Evolutionary conservation across 1,284 basidiomycete genomes (phyloP), one percentile per base, ranked within the genome.

Genomic region (Cryptococcus sp.): DNA sequence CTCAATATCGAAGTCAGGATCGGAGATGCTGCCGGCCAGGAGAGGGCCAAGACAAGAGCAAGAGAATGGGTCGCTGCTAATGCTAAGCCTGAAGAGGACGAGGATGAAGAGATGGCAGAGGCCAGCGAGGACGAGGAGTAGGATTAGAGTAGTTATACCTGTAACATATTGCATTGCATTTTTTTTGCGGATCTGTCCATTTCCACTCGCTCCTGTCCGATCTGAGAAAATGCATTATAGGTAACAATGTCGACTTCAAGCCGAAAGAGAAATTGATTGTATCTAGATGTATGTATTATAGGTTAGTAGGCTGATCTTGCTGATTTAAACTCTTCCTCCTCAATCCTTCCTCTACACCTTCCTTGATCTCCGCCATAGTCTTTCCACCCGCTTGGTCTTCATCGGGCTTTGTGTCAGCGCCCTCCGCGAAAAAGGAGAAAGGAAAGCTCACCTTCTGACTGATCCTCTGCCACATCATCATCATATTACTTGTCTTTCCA

Each of bases 11-110:
- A 99, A 75, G 83, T 84, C 63, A 81, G 84, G 59, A 77, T 92
- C 50, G 96, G 96, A 1, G 89, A 96, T 64, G 87, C 87, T 53
- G 83, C 85, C 45, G 92, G 93, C 22, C 85, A 85, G 46, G 81
- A 83, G 25, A 71, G 74, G 36, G 96, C 98, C 36, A 92, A 98
- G 77, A 79, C 83, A 57, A 87, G 86, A 69, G 96, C 94, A 5
- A 78, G 90, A 52, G 87, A 88, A 72, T 97, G 91, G 91, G 74
- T 76, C 2, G 28, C 59, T 52, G 66, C 58, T 9, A 71, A 74
- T 54, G 57, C 64, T 22, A 61, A 60, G 45, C 24, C 39, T 4
- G 34, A 45, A 10, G 45, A 43, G 13, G 45, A 46, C n/a, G 53
- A 42, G 19, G 50, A 43, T 10, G 61, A 59, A 25, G 57, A 59